Evolutionary conservation across 208 protist genomes (phyloP), one percentile per base, ranked within the genome.

Genomic region (Acanthamoeba royreba): DNA sequence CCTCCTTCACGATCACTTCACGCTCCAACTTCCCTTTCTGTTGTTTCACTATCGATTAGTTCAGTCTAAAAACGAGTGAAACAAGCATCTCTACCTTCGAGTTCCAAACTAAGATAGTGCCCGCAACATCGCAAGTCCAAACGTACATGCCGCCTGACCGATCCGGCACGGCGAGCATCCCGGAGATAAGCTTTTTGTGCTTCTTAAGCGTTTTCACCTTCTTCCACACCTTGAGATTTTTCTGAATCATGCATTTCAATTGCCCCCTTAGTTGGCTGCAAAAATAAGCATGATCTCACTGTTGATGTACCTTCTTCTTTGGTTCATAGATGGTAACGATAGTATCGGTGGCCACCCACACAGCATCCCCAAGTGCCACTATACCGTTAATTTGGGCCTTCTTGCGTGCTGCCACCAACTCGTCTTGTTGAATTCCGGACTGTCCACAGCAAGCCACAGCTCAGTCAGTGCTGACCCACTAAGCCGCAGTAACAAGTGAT

Each of bases 1-100:
- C 33, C 1, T 31, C 42, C 35, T 49, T 49, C 38, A 87, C 31
- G 11, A 58, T 38, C 43, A 87, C 25, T 38, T 58, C 46, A 2
- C 79, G 40, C 79, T 87, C 79, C 15, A 58, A 38, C 79, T 87
- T 87, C 19, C 79, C 43, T 31, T 87, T 87, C 79, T 87, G 79
- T 33, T 77, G 4, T 31, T 31, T 31, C 4, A 69, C 33, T 35
- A 35, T 69, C 33, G 69, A 8, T 49, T n/a, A 25, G 28, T 85
- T 22, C 31, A 33, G 25, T 22, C 7, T n/a, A 83, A 8, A 9
- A 42, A 40, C 7, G 74, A 17, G 74, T 86, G n/a, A 4, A 46
- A 4, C 3, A 17, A 22, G 11, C 19, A 15, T 81, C 35, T 19
- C 11, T n/a, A 55, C 79, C 79, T 87, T 87, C 33, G 43, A n/a